Evolutionary conservation across 768 basidiomycete genomes (phyloP).

Genomic region (Lentinula lateritia): DNA sequence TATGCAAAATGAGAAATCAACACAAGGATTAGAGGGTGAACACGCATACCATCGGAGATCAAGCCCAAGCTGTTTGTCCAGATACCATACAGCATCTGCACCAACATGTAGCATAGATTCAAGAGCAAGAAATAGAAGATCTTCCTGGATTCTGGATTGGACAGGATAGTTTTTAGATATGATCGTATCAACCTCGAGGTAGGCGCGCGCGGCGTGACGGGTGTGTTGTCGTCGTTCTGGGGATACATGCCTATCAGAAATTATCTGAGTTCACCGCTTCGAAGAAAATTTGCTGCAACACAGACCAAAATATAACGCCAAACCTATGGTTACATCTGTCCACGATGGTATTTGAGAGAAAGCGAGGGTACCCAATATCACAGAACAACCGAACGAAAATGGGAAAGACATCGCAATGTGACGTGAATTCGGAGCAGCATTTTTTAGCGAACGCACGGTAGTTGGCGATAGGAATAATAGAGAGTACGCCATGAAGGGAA

Average conservation of each 20-base stretch:
- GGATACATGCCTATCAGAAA: slow-evolving; percentile 45
- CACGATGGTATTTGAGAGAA: slow-evolving; percentile 58
- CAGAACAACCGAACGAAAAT: slow-evolving; percentile 39
- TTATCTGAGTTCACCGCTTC: neutral
- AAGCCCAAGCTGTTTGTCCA: slow-evolving; percentile 97
- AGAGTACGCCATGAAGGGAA: slow-evolving; percentile 60
- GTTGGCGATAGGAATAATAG: slow-evolving; percentile 57
- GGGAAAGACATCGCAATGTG: slow-evolving; percentile 58
- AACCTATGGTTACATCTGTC: slow-evolving; percentile 54
- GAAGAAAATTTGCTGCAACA: neutral
- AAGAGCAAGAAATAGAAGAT: slow-evolving; percentile 96
- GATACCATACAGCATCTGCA: slow-evolving; percentile 95
- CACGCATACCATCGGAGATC: slow-evolving; percentile 86
- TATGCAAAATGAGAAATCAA: slow-evolving; percentile 24
- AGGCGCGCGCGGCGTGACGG: slow-evolving; percentile 42
- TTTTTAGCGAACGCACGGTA: slow-evolving; percentile 39
- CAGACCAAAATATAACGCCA: slow-evolving; percentile 63
- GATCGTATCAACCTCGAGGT: slow-evolving; percentile 50
- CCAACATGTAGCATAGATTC: slow-evolving; percentile 93
- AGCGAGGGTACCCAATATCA: slow-evolving; percentile 51
- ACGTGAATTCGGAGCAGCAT: slow-evolving; percentile 46
- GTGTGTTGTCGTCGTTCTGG: slow-evolving; percentile 34
- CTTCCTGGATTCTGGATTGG: slow-evolving; percentile 87
- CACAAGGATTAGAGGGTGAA: neutral
- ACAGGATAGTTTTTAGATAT: slow-evolving; percentile 87